phyloP scores from a whole-genome alignment of 306 rosid genomes.

The Purshia tridentata region DNA sequence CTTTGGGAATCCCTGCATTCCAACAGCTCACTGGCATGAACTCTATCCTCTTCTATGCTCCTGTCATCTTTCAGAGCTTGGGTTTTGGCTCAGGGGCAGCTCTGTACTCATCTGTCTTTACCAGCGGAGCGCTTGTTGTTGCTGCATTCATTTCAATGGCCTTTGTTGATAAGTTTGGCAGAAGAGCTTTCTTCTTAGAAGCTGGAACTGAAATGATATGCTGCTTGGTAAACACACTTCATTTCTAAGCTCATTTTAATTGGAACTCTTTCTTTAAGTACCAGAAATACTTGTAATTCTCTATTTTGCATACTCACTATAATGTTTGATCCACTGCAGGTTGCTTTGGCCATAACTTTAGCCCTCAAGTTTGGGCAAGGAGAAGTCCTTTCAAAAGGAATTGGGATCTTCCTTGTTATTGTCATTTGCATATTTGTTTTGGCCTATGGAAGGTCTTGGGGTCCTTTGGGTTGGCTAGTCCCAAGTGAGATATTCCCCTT shows the following conservation, averaged over 20 bases:
- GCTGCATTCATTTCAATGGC: constrained; percentile 84
- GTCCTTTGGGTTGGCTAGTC: constrained; percentile 94
- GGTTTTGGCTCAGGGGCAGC: constrained; percentile 89
- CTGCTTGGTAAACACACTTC: constrained; percentile 59
- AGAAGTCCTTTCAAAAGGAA: constrained; percentile 55
- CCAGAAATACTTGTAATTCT: not conserved
- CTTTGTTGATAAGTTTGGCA: constrained; percentile 79
- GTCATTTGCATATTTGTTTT: constrained; percentile 75
- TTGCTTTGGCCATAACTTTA: constrained; percentile 57
- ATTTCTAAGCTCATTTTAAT: not conserved
- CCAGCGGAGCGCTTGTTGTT: constrained; percentile 75
- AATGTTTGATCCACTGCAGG: constrained; percentile 38
- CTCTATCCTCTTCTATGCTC: constrained; percentile 97
- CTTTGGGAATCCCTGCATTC: constrained; percentile 90
- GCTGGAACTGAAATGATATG: constrained; percentile 93
- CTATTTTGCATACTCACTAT: not conserved
- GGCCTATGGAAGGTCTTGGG: constrained; percentile 99
- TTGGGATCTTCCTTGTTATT: constrained; percentile 66
- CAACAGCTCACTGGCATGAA: constrained; percentile 96
- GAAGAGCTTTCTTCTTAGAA: constrained; percentile 89
- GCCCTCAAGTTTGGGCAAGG: constrained; percentile 80
- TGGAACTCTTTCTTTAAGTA: not conserved
- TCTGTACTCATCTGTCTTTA: constrained; percentile 70
- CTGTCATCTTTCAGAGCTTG: constrained; percentile 90
- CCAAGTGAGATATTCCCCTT: constrained; percentile 94